Base-by-base conservation (phyloP, 2,329 filamentous ascomycete genomes). In the Drechslera avenae region DNA sequence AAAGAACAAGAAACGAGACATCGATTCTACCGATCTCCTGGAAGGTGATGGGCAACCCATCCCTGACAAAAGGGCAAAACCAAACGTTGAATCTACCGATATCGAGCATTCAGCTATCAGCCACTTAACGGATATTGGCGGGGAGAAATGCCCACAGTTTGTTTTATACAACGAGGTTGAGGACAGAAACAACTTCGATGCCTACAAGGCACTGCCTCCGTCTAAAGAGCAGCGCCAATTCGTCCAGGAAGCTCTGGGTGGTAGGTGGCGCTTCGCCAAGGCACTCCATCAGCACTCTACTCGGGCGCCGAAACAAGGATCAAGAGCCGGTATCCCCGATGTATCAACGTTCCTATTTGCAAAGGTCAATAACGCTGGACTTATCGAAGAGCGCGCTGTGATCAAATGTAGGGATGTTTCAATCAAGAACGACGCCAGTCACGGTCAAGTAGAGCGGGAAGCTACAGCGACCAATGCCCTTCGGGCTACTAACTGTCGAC, bases 201-300 rank as follows among this genome's bases (percentile, higher is more conserved):
- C 18, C 23, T 23, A 5, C 14, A 18, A 33, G 10, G 14, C 14
- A 13, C 19, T 51, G 7, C 35, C 40, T 12, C 48, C 48, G 5
- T 32, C 35, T 6, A 31, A 16, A 41, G 23, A 34, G 3, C 40
- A 39, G 35, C 41, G 48, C 4, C 14, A n/a, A 4, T 33, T 35
- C 17, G 10, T 51, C 17, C 35, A 44, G 18, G 13, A 26, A 9
- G 7, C 14, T 21, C 31, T 35, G 5, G 36, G 36, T 12, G 41
- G 39, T 5, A 41, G 17, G 12, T 51, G 48, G 41, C 40, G 48
- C 8, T 50, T 46, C 36, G 41, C 41, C 12, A 51, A 43, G 18
- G 30, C 36, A 2, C 19, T 51, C 18, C 21, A 21, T 33, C 48
- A 45, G 10, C 17, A 10, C 12, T 16, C 30, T 13, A 31, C 17